Evolutionary conservation across 352 stramenopile species (phyloP), one percentile per base, ranked within the genome.

Genomic region (Globisporangium parvum): DNA sequence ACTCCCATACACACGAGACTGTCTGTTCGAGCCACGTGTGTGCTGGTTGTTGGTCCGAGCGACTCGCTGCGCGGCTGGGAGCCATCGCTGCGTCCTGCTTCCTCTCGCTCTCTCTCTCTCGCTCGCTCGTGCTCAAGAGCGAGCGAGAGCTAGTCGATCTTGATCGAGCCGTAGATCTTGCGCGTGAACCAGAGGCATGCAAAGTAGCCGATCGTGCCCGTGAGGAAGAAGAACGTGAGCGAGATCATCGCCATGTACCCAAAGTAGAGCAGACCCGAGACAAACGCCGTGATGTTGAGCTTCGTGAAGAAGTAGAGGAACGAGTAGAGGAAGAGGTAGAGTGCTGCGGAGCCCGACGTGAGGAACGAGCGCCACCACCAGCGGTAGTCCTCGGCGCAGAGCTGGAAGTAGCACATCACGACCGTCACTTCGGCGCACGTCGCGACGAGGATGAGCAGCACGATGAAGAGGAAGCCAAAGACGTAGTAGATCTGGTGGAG

Each of bases 381-480:
- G 63, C 91, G 93, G 79, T 99, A 98, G 85, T 99, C 97, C 80
- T 99, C 97, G 48, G 86, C 92, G 60, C 96, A 99, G 9, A 99
- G 84, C 80, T 99, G 96, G 70, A 99, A 98, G 89, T 99, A 99
- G 71, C 93, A 99, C 90, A 99, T 97, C 23, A 99, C 96, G 53
- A 99, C 97, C 39, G 95, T 96, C 42, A 99, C 97, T 72, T 99
- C 93, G 0, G 97, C 96, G 70, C 96, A 99, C 24, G 97, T 99
- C 18, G 96, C 87, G 15, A 97, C 80, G 35, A 99, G 77, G 65
- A 99, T 99, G 31, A 99, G 59, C 47, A 99, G 74, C 48, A 99
- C 97, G 51, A 98, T 94, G 65, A 99, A 96, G 45, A 99, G 77
- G 71, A 99, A 99, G 51, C 97, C 96, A 75, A 99, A 99, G 37